A percentile compares a stretch with the other conserved stretches of the same genome.
Conservation (phyloP, 177 flowering plant genomes). For the Vitis hybrid region DNA sequence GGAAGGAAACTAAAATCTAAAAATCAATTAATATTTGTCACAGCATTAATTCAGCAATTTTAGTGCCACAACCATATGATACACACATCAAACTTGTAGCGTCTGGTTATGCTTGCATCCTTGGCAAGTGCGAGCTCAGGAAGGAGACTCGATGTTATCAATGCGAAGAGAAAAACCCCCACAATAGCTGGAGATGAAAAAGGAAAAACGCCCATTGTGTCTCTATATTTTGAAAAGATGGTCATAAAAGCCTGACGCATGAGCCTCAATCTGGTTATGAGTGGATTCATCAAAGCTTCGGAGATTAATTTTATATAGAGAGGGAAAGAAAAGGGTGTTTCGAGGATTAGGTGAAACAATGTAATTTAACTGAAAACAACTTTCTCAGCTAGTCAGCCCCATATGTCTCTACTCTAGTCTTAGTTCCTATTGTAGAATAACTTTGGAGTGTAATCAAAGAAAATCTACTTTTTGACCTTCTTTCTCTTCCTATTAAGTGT, state of each 20-base stretch:
- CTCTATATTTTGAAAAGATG: background rate
- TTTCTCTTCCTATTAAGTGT: conserved; percentile 1
- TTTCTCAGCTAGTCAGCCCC: too few relatives aligned
- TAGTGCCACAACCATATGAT: background rate
- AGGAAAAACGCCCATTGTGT: conserved; percentile 1
- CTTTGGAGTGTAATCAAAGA: conserved; percentile 38
- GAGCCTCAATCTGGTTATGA: too few relatives aligned
- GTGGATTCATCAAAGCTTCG: background rate
- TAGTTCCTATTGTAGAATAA: conserved; percentile 14
- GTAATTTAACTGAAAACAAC: too few relatives aligned
- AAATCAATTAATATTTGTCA: too few relatives aligned
- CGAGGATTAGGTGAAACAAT: conserved; percentile 17
- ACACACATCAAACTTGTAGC: conserved; percentile 33
- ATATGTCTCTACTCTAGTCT: background rate
- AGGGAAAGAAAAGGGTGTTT: background rate
- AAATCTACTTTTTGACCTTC: conserved; percentile 10
- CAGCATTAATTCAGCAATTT: too few relatives aligned
- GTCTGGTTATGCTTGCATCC: conserved; percentile 26
- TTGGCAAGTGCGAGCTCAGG: background rate
- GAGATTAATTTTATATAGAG: background rate
- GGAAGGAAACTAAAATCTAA: background rate
- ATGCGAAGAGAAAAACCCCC: background rate
- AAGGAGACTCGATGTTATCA: background rate
- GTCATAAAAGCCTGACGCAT: background rate
- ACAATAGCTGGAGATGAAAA: background rate